Evolutionary conservation across 805 yeast species (phyloP).

Genomic region (Ogataea zsoltii): DNA sequence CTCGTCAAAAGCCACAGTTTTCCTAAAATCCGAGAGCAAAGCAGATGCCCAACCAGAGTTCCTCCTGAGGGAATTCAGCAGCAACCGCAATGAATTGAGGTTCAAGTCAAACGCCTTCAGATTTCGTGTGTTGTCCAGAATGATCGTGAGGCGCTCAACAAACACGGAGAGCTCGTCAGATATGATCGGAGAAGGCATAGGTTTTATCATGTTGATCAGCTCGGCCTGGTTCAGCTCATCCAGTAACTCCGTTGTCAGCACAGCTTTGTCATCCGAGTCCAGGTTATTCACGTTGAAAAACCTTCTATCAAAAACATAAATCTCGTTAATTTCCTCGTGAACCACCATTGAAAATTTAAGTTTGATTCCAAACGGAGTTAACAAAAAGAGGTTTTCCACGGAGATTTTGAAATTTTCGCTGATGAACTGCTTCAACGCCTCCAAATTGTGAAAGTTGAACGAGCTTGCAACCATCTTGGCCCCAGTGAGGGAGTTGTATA

Average conservation of each 20-base stretch:
- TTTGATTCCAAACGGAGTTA: slow-evolving; percentile 67
- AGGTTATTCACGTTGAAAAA: slow-evolving; percentile 41
- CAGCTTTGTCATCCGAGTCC: slow-evolving; percentile 17
- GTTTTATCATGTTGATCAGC: slow-evolving; percentile 34
- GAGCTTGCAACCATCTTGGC: slow-evolving; percentile 36
- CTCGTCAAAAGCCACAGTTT: slow-evolving; percentile 26
- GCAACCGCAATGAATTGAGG: slow-evolving; percentile 36
- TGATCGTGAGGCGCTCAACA: slow-evolving; percentile 19
- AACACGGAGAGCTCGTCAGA: slow-evolving; percentile 23
- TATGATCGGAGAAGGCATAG: slow-evolving; percentile 34
- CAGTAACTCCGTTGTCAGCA: slow-evolving; percentile 21
- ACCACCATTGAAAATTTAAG: slow-evolving; percentile 52
- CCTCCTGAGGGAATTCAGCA: slow-evolving; percentile 40
- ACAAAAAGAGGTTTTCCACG: slow-evolving; percentile 44
- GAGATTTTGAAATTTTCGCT: slow-evolving; percentile 43
- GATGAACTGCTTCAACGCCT: slow-evolving; percentile 44
- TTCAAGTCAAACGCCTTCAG: slow-evolving; percentile 34
- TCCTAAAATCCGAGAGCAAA: slow-evolving; percentile 36
- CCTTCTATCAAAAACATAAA: slow-evolving; percentile 65
- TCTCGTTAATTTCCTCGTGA: slow-evolving; percentile 50
- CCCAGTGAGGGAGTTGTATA: slow-evolving; percentile 49
- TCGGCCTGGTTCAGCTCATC: slow-evolving; percentile 29
- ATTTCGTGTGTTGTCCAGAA: slow-evolving; percentile 16
- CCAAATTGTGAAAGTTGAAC: slow-evolving; percentile 41
- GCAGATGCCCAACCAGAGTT: slow-evolving; percentile 42